Base-by-base conservation (phyloP, 1,284 basidiomycete genomes). In the Leccinum pallidistipes region DNA sequence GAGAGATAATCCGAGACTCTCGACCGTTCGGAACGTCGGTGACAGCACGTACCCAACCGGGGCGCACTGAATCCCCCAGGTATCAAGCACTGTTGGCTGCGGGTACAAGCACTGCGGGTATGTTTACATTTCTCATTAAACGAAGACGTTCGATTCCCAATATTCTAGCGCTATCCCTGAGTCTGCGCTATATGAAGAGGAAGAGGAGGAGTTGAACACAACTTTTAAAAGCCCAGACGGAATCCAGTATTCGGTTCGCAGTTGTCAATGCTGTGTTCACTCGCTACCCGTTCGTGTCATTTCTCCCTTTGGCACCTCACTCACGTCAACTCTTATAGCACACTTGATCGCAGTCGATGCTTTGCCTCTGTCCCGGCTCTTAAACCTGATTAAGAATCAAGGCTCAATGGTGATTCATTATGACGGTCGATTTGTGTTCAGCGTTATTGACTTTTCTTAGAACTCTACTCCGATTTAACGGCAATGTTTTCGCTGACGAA, bases 231-330 rank as follows among this genome's bases (percentile, higher is more conserved):
- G 56, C 56, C 9, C 64, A 61, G 12, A 63, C 60, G 2, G 71
- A 71, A 53, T 66, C 63, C 11, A 62, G 57, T n/a, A 64, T 74
- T 24, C 73, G 69, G 21, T 68, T 68, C 3, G 68, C 68, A 10
- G 58, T 77, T 6, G 59, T 70, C 52, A 67, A 73, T 51, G 64
- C 62, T 12, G 59, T 76, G 7, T 63, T 73, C 45, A 57, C 61
- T 29, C n/a, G 58, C 21, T 78, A 68, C 59, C 67, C 70, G 76
- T 77, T 49, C 14, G 74, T 12, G 18, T 1, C 0, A 45, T 18
- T 45, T 38, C 24, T 21, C 9, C 45, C n/a, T 38, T 27, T 47
- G 3, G 1, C 21, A 1, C 9, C 2, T 2, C 10, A 3, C 51
- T 70, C 21, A 67, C 21, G 5, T 29, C 52, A 7, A 27, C 21